Base-by-base conservation (phyloP, 2,329 filamentous ascomycete species). In the Ascochyta rabiei region DNA sequence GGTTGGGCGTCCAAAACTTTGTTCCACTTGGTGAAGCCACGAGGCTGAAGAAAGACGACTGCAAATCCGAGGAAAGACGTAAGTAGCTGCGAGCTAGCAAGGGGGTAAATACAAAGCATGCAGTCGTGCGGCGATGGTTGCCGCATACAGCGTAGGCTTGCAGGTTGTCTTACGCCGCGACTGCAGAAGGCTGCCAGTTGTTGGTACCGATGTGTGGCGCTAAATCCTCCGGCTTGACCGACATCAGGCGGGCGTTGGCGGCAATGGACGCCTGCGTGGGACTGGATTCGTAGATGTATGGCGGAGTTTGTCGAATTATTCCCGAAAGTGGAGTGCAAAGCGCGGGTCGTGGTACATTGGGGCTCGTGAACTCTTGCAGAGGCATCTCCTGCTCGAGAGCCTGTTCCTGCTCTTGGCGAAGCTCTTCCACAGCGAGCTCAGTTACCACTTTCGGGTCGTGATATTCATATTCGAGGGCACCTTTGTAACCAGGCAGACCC, bases 401-500 rank as follows among this genome's bases (percentile, higher is more conserved):
- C 42, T 53, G 54, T 19, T 50, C 43, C 28, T 51, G 53, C 18
- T 51, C 42, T 33, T 47, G 30, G 18, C 45, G 44, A 41, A 53
- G 35, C 13, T 48, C 45, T 34, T 45, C 13, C 2, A 46, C n/a
- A 30, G 30, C 37, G 16, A n/a, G 7, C 6, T 46, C 15, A 5
- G 39, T 31, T 3, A 61, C 46, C 12, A 48, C 53, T 18, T 61
- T 60, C 4, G 85, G 84, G 59, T 88, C 85, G 57, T 83, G 77
- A 68, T 88, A 87, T 57, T 78, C 77, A 64, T 86, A 87, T 2
- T 80, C 69, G 64, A 58, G 65, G 15, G 68, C 16, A 0, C 65
- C 67, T 34, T 75, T 74, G 5, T 34, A 55, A 0, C 79, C 79
- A 3, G 73, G 79, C 2, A 86, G 74, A 1, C 82, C 81, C 0